Conservation (phyloP, 2,329 filamentous ascomycete species). For the Alternaria atra region DNA sequence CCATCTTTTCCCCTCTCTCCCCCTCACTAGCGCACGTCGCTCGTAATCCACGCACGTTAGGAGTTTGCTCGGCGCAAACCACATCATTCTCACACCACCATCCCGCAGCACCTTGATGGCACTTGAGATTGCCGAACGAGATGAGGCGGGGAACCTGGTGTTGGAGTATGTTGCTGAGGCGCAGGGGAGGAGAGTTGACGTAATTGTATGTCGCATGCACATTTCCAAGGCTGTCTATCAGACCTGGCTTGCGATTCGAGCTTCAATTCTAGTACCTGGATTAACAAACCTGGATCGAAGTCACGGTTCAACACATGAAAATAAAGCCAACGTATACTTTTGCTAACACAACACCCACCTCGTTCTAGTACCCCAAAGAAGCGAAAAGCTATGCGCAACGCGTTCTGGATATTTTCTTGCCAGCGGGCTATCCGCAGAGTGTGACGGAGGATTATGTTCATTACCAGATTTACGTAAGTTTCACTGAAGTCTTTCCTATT, state of each 20-base stretch:
- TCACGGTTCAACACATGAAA: not conserved
- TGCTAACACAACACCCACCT: not conserved
- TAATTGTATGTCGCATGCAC: constrained; percentile 50
- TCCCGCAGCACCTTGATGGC: not conserved
- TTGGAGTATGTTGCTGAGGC: constrained; percentile 59
- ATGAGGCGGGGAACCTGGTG: constrained; percentile 61
- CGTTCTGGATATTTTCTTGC: constrained; percentile 78
- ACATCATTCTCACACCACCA: not conserved
- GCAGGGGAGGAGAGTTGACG: constrained; percentile 53
- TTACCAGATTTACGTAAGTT: constrained; percentile 71
- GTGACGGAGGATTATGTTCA: constrained; percentile 85
- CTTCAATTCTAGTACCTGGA: not conserved
- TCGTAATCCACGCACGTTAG: not conserved
- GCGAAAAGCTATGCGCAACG: constrained; percentile 40
- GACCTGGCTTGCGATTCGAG: not conserved
- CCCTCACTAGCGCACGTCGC: not conserved
- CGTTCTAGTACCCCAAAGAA: constrained; percentile 10
- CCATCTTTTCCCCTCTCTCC: not conserved
- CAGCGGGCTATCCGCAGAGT: constrained; percentile 86
- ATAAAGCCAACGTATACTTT: not conserved
- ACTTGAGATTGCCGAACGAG: constrained; percentile 51
- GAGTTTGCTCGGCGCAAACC: not conserved
- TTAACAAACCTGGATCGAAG: not conserved
- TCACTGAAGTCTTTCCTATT: not conserved
- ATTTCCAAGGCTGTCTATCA: not conserved